Base-by-base conservation (phyloP, 495 filamentous ascomycete genomes). In the Xylaria curta region DNA sequence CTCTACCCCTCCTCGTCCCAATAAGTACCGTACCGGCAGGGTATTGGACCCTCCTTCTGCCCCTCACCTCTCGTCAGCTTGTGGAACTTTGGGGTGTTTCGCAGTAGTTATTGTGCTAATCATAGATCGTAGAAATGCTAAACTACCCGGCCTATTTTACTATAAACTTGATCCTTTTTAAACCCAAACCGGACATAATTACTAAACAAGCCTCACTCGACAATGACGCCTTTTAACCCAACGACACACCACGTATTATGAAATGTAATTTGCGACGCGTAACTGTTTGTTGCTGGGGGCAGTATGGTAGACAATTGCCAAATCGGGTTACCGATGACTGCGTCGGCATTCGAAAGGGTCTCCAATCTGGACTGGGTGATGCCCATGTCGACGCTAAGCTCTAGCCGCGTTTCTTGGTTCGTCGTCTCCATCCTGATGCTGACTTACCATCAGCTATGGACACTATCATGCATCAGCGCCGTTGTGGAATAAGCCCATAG, bases 401-500 rank as follows among this genome's bases (percentile, higher is more conserved):
- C 15, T 60, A 60, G 53, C 66, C 51, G 66, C 53, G 21, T 59
- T 36, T 21, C 24, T 68, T 60, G 53, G 38, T 58, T 60, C 40
- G 53, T 60, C 40, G 53, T 58, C 66, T 68, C 66, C 53, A 68
- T 68, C 66, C 40, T 46, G 21, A 60, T 68, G 66, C 53, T 59
- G 66, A 68, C 66, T 59, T 60, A 59, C 36, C 66, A 56, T 53
- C 53, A 13, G 33, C 40, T 60, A 26, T 46, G 53, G 40, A 21
- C 36, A 59, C 28, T 21, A 21, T 68, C 40, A 68, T 68, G 66
- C 66, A 60, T 46, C 49, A 40, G 38, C 36, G 40, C 19, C 24
- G 53, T 59, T 59, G 59, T 68, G 66, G 66, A 68, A 68, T 46
- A 33, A 59, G 51, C 66, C 40, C 53, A 68, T 68, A 68, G 65